phyloP scores from a whole-genome alignment of 2,329 filamentous ascomycete species.

The Talaromyces marneffei region DNA sequence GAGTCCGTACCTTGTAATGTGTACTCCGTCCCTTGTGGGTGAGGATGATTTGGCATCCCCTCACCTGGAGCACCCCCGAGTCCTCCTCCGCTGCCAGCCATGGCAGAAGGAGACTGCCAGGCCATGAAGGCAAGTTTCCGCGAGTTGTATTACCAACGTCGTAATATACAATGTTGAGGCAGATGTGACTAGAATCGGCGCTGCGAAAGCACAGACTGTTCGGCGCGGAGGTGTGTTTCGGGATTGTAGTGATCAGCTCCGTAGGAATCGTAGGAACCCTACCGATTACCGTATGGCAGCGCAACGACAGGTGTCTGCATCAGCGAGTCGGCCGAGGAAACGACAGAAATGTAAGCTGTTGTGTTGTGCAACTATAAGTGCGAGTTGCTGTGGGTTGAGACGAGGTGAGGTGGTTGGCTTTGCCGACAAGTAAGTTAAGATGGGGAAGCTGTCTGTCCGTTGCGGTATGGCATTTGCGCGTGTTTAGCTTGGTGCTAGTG shows the following conservation, averaged over 20 bases:
- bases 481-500: constrained; percentile 1
- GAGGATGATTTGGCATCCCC: constrained; percentile 34
- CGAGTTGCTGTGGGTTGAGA: background rate
- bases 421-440: background rate
- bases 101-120: constrained; percentile 63
- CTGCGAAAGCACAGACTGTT: background rate
- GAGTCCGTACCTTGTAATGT: constrained; percentile 59
- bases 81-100: constrained; percentile 52
- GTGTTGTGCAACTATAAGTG: background rate
- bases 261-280: background rate
- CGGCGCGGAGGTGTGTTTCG: constrained; percentile 1
- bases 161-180: background rate
- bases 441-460: constrained; percentile 6
- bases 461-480: background rate
- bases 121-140: constrained; percentile 47
- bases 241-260: constrained; percentile 1
- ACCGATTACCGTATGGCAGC: background rate
- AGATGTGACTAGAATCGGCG: background rate
- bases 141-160: background rate
- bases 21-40: constrained; percentile 62
- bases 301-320: background rate
- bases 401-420: background rate
- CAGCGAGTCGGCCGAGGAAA: background rate
- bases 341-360: background rate
- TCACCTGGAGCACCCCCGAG: constrained; percentile 40